Evolutionary conservation across 208 protist genomes (phyloP).

Genomic region (Crithidia acanthocephali): DNA sequence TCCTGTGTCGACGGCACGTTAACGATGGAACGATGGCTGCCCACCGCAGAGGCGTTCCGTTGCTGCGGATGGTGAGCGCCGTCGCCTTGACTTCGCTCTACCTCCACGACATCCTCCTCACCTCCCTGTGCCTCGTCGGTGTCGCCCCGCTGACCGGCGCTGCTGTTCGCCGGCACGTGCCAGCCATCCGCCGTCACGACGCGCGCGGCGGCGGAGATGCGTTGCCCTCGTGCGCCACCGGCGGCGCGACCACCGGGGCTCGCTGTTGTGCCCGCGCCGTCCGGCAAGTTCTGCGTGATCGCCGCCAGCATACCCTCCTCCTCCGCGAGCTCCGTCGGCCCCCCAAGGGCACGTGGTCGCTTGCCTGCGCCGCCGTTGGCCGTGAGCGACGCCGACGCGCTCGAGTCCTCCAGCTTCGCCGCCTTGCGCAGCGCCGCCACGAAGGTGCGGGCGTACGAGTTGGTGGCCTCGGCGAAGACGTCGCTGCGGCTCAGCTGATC

Average conservation of each 20-base stretch:
- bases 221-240: constrained; percentile 15
- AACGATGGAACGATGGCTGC: constrained; percentile 35
- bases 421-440: constrained; percentile 67
- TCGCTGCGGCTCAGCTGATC: constrained; percentile 53
- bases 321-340: constrained; percentile 24
- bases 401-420: constrained; percentile 65
- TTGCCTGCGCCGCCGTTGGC: constrained; percentile 18
- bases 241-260: neutral
- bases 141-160: too few relatives aligned
- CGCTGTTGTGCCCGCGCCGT: neutral
- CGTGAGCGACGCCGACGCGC: constrained; percentile 12
- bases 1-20: constrained; percentile 66
- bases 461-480: constrained; percentile 49
- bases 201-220: constrained; percentile 47
- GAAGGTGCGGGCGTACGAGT: constrained; percentile 64
- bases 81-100: constrained; percentile 16
- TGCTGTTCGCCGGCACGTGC: constrained; percentile 47
- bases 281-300: constrained; percentile 34
- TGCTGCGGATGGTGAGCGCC: neutral
- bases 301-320: constrained; percentile 50
- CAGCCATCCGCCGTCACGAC: constrained; percentile 71
- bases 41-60: neutral
- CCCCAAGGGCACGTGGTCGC: constrained; percentile 35
- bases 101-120: constrained; percentile 25
- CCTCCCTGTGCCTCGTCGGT: neutral